phyloP scores from a whole-genome alignment of 352 stramenopile genomes.

The Poterioochromonas sp. region DNA sequence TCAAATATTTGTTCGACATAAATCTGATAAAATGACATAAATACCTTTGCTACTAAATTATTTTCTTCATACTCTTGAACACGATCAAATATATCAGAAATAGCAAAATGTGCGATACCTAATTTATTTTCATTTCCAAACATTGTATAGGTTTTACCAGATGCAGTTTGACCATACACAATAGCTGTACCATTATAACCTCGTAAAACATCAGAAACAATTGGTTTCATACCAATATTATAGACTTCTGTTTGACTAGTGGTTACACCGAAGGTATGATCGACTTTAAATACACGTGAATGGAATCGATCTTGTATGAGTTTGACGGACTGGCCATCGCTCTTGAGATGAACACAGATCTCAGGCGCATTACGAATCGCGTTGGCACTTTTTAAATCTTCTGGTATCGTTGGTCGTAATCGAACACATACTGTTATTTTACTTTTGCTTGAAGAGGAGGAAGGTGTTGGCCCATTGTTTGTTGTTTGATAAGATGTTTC shows the following conservation, averaged over 20 bases:
- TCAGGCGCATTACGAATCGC: not conserved
- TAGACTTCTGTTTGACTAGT: slow-evolving; percentile 95
- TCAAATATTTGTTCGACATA: slow-evolving; percentile 17
- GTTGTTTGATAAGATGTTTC: not conserved
- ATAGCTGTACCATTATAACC: slow-evolving; percentile 93
- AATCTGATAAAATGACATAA: slow-evolving; percentile 25
- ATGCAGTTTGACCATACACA: slow-evolving; percentile 89
- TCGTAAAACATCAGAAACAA: slow-evolving; percentile 59
- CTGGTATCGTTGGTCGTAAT: not conserved
- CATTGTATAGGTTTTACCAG: slow-evolving; percentile 40
- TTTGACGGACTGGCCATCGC: slow-evolving; percentile 6
- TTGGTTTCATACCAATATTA: slow-evolving; percentile 70
- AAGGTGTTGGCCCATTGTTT: not conserved
- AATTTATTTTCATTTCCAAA: slow-evolving; percentile 5
- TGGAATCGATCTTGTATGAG: not conserved
- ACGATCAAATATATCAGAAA: slow-evolving; percentile 14
- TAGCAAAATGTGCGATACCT: slow-evolving; percentile 2
- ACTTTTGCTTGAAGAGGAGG: not conserved
- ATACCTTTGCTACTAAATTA: not conserved
- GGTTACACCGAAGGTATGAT: slow-evolving; percentile 56
- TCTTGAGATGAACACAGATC: slow-evolving; percentile 7
- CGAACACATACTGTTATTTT: slow-evolving; percentile 7
- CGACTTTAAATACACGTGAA: not conserved
- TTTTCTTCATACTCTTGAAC: not conserved
- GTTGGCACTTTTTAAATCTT: not conserved